A percentile compares a stretch with the other conserved stretches of the same genome.
phyloP scores from a whole-genome alignment of 225 moss, liverwort and hornwort genomes.

The Pleurozium schreberi region DNA sequence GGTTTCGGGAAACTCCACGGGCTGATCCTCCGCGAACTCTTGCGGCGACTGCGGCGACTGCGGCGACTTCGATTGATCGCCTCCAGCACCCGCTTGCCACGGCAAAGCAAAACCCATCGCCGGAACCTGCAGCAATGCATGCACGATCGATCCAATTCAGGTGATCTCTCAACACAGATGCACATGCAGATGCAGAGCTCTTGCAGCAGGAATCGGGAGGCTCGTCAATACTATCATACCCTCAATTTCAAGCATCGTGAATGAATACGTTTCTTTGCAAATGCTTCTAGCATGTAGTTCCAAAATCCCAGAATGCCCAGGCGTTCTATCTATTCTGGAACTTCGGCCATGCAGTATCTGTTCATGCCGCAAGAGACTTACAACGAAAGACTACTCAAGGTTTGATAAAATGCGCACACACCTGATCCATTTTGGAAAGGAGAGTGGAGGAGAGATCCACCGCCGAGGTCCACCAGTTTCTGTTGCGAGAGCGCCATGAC shows the following conservation, averaged over 20 bases:
- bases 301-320: neutral
- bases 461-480: conserved; percentile 36
- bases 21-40: conserved; percentile 10
- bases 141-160: neutral
- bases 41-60: neutral
- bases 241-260: neutral
- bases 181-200: neutral
- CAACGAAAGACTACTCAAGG: neutral
- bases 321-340: neutral
- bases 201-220: neutral
- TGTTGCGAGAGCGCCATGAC: conserved; percentile 28
- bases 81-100: conserved; percentile 17
- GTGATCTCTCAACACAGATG: neutral
- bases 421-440: conserved; percentile 47
- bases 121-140: conserved; percentile 19
- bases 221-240: neutral
- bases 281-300: neutral
- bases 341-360: neutral
- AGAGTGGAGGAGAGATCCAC: conserved; percentile 38
- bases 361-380: neutral
- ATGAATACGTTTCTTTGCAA: too few relatives aligned
- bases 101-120: conserved; percentile 10
- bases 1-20: conserved; percentile 13
- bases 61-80: neutral
- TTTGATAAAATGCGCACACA: neutral